Evolutionary conservation across 345 rosid species (phyloP).

Genomic region (Acer saccharum): DNA sequence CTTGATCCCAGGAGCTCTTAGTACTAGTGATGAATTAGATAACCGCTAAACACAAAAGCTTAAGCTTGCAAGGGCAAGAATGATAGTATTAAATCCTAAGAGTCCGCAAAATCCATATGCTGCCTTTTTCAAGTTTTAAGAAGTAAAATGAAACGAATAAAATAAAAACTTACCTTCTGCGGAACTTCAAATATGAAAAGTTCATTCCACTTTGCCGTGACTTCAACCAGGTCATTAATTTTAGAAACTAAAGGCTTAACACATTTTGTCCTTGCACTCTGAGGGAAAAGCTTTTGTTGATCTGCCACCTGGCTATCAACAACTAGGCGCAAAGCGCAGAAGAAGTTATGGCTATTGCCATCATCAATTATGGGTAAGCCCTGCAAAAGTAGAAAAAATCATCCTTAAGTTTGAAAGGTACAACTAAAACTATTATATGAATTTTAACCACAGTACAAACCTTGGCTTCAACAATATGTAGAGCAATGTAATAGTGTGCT

Average conservation of each 20-base stretch:
- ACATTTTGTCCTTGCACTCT: slow-evolving; percentile 98
- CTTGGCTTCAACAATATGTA: slow-evolving; percentile 93
- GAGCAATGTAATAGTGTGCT: slow-evolving; percentile 64
- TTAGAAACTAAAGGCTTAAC: slow-evolving; percentile 67
- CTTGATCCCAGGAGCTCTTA: not conserved
- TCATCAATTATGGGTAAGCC: slow-evolving; percentile 79
- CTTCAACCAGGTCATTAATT: slow-evolving; percentile 40
- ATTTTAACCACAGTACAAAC: slow-evolving; percentile 36
- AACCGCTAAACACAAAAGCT: not conserved
- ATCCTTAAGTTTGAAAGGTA: slow-evolving; percentile 7
- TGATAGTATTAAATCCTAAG: not conserved
- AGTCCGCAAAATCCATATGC: not conserved
- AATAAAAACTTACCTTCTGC: slow-evolving; percentile 49
- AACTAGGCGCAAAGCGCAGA: slow-evolving; percentile 89
- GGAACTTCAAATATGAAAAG: slow-evolving; percentile 96
- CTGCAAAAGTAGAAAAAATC: slow-evolving; percentile 43
- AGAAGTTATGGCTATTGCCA: slow-evolving; percentile 89
- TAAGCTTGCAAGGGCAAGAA: not conserved
- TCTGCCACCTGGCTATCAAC: slow-evolving; percentile 79
- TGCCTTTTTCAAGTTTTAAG: not conserved
- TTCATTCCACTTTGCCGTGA: slow-evolving; percentile 89
- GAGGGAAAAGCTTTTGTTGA: slow-evolving; percentile 90
- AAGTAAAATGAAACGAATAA: slow-evolving; percentile 4
- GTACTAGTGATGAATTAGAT: not conserved
- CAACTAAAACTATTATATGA: not conserved